Conservation (phyloP, 176 grass and related monocot species). For the Oryza rufipogon region DNA sequence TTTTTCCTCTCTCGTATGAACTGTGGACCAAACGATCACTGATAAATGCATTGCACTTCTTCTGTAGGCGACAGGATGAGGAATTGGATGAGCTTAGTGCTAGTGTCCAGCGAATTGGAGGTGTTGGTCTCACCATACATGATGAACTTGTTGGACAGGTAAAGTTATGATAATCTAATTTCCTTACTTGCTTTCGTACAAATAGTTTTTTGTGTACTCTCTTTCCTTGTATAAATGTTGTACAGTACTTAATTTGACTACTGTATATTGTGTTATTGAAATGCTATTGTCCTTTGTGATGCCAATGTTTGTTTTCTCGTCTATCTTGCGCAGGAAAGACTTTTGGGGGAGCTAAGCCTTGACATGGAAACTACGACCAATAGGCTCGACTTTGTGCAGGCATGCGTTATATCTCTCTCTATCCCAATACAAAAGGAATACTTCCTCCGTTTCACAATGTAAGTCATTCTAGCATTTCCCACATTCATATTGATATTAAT, state of each 20-base stretch:
- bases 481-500: no score
- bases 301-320: not conserved
- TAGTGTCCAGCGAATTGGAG: constrained; percentile 87
- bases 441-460: no score
- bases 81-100: constrained; percentile 88
- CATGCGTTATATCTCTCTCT: not conserved
- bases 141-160: constrained; percentile 89
- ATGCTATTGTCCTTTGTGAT: not conserved
- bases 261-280: not conserved
- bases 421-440: not conserved
- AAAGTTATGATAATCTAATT: not conserved
- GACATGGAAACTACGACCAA: constrained; percentile 96
- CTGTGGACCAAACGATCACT: not conserved
- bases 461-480: no score
- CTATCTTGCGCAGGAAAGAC: constrained; percentile 64
- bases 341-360: constrained; percentile 78
- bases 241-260: not conserved
- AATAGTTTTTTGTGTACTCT: not conserved
- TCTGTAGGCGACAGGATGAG: constrained; percentile 77
- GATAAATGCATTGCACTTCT: not conserved
- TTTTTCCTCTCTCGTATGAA: not conserved
- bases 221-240: not conserved
- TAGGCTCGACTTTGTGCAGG: constrained; percentile 92
- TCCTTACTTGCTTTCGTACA: not conserved
- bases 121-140: constrained; percentile 91